Evolutionary conservation across 352 stramenopile genomes (phyloP), one percentile per base, ranked within the genome.

Genomic region (Phytophthora nicotianae): DNA sequence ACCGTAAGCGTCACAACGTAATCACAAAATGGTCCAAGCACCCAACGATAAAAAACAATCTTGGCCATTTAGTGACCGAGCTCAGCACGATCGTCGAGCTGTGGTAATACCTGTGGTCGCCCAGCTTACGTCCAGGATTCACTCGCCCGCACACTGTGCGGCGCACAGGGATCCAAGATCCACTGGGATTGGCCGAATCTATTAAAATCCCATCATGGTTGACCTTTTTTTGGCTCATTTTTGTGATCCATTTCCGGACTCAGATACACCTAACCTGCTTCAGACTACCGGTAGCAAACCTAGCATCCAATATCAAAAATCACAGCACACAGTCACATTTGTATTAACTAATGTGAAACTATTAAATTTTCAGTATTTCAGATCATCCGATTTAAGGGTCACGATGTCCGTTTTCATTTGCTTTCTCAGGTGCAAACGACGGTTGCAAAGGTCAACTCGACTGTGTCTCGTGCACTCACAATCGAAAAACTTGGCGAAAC

Each of bases 211-310:
- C 52, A 46, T 51, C 19, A 50, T 29, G 9, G n/a, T 4, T 6
- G 6, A 10, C 6, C 51, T 35, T 40, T 55, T 56, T 67, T 66
- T 37, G 47, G 11, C 33, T 55, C 21, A 5, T 38, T 45, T n/a
- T 50, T 58, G 23, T 23, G 56, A 50, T 33, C 37, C n/a, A 16
- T 50, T 27, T 54, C 58, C 42, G 32, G 23, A 47, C 57, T 65
- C 38, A 43, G 58, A 67, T 67, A 62, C 58, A 67, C 58, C 59
- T 58, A 62, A 5, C 43, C 43, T 43, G 50, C 42, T 54, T 43
- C 58, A 61, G 10, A 32, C 17, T 37, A 41, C 57, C 38, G 27
- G 38, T 29, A 14, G 23, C 2, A 23, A 17, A 56, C 45, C 55
- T 5, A 32, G 5, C 9, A 24, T 33, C 21, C 23, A 19, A 9